Conservation (phyloP, 768 basidiomycete genomes). For the Termitomyces sp. region DNA sequence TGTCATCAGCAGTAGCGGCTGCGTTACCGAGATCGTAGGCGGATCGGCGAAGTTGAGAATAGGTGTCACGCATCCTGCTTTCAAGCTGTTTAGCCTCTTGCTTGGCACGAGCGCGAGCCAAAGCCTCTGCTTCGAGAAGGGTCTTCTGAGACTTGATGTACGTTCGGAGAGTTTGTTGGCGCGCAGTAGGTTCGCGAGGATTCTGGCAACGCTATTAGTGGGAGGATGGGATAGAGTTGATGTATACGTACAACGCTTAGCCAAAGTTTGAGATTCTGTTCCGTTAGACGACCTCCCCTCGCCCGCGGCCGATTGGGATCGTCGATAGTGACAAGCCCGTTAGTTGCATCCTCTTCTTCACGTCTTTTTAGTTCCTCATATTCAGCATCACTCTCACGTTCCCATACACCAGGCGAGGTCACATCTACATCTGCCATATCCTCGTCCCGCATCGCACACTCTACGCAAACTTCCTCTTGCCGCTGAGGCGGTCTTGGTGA, state of each 20-base stretch:
- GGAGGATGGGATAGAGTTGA: neutral
- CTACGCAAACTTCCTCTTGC: slow-evolving; percentile 81
- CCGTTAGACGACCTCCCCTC: slow-evolving; percentile 65
- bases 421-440: slow-evolving; percentile 98
- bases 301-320: slow-evolving; percentile 53
- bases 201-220: slow-evolving; percentile 48
- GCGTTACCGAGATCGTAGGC: slow-evolving; percentile 60
- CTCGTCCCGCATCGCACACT: slow-evolving; percentile 98
- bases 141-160: slow-evolving; percentile 82
- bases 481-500: slow-evolving; percentile 51
- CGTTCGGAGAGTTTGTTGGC: slow-evolving; percentile 71
- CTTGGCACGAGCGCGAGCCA: slow-evolving; percentile 72
- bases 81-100: slow-evolving; percentile 75
- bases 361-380: slow-evolving; percentile 72
- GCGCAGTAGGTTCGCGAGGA: slow-evolving; percentile 81
- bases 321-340: slow-evolving; percentile 41
- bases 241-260: slow-evolving; percentile 54
- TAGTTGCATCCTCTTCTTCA: slow-evolving; percentile 64
- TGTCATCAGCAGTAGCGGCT: slow-evolving; percentile 46
- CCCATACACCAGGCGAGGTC: slow-evolving; percentile 82
- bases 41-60: slow-evolving; percentile 73
- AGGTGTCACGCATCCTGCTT: slow-evolving; percentile 72
- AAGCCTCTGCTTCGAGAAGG: slow-evolving; percentile 76
- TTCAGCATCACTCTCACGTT: slow-evolving; percentile 77
- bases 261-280: slow-evolving; percentile 80